Base-by-base conservation (phyloP, 1,139 yeast species). In the Saccharomyces pastorianus region DNA sequence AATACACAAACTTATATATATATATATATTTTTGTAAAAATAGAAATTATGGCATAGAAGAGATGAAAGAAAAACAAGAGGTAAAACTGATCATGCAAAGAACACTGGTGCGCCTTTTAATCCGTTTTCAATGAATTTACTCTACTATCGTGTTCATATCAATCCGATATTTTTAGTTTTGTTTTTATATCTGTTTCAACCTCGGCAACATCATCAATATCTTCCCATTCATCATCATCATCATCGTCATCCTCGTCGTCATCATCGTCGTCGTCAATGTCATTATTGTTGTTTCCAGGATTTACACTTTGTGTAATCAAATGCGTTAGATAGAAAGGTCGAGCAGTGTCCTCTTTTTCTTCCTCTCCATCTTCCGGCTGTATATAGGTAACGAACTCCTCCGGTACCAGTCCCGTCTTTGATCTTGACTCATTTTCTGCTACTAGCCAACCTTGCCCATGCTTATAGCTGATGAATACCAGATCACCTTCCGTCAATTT, bases 381-480 rank as follows among this genome's bases (percentile, higher is more conserved):
- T 13, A 76, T 62, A 53, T 85, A 74, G 59, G 85, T 86, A 48
- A 93, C 96, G 64, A 90, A 93, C 64, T 88, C 96, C 65, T 91
- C 96, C 1, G 99, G 99, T 6, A 93, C 96, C 52, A 93, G 79
- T 1, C 99, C 99, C 29, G 95, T 88, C 61, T 61, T 61, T 2
- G 68, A 64, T 38, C 65, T 60, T 26, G 56, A 60, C 25, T 60
- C 55, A 55, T 66, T 65, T 54, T 69, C 71, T 0, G 98, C 98
- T 51, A 93, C 98, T 5, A 95, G 77, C 99, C 99, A 93, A 6
- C 99, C 99, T 68, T 93, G 97, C 23, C 98, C 98, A 68, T 93
- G 96, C 58, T 96, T 80, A 69, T 91, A 91, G 56, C 86, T 83
- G 32, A 93, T 86, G 81, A 93, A 85, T 3, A 95, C 82, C 20